Percentiles rank a stretch among this genome's conserved stretches.
Evolutionary conservation across 768 basidiomycete genomes (phyloP).

Genomic region (Phylloporus arenicola): DNA sequence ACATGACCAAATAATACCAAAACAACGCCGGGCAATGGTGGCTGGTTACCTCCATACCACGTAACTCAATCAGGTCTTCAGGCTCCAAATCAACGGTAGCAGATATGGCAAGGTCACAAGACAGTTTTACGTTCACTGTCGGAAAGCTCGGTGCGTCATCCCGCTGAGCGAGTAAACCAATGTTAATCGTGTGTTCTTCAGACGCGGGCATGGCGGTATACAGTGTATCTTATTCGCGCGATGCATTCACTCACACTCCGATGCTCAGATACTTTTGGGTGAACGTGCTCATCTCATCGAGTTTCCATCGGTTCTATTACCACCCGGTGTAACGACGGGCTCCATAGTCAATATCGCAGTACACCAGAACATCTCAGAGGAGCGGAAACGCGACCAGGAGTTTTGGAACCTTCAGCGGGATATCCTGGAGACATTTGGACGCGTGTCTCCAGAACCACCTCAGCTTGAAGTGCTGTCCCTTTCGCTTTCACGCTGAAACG

Average conservation of each 20-base stretch:
- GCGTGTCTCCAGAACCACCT: slow-evolving; percentile 61
- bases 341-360: slow-evolving; percentile 98
- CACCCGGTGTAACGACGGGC: slow-evolving; percentile 86
- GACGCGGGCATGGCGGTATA: slow-evolving; percentile 92
- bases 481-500: not conserved
- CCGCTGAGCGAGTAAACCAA: not conserved
- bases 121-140: slow-evolving; percentile 87
- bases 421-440: slow-evolving; percentile 73
- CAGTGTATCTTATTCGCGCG: not conserved
- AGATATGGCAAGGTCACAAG: slow-evolving; percentile 38
- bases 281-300: slow-evolving; percentile 95
- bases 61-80: slow-evolving; percentile 3
- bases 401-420: slow-evolving; percentile 83
- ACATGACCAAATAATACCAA: slow-evolving; percentile 20
- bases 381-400: slow-evolving; percentile 71
- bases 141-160: slow-evolving; percentile 80
- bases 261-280: slow-evolving; percentile 75
- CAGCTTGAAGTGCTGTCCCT: slow-evolving; percentile 55
- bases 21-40: slow-evolving; percentile 12
- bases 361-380: slow-evolving; percentile 79
- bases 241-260: slow-evolving; percentile 1
- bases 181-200: slow-evolving; percentile 28
- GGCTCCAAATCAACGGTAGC: slow-evolving; percentile 2
- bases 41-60: not conserved
- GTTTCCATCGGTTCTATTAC: slow-evolving; percentile 92